Base-by-base conservation (phyloP, 805 yeast species). In the Candida sithepensis region DNA sequence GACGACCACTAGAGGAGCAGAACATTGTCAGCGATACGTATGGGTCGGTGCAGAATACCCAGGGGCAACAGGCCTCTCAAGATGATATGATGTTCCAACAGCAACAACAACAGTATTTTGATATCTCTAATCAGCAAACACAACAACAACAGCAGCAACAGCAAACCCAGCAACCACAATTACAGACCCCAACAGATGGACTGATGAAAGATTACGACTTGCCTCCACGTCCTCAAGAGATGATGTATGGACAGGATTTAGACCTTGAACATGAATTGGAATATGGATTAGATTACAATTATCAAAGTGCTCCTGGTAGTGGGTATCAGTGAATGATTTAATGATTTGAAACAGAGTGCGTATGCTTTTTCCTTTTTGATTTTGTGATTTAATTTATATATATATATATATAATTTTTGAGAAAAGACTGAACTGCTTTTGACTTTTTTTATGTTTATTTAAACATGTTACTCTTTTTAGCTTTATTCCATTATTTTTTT, bases 261-360 rank as follows among this genome's bases (percentile, higher is more conserved):
- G 84, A 79, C 45, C 61, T 84, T 39, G 90, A 84, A 54, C 78
- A 74, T 51, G 90, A 84, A 52, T 61, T 84, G 56, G 88, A 82
- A 52, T 84, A 74, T 61, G 89, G 89, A 2, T 62, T 84, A 39
- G 89, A 84, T 39, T 73, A 68, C 46, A 52, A 51, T 34, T 56
- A 48, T 37, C 56, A 53, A 16, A 41, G 39, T 32, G 16, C 6
- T 20, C 21, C 38, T 34, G 38, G 38, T 34, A 18, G 21, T 34
- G 19, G 21, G 19, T 34, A 34, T 16, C 38, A 26, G 39, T 28
- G 20, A 23, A 14, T 45, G 14, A 44, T 26, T 9, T 13, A 38
- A 18, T 21, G 33, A 30, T 39, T 4, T 14, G 21, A 39, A n/a
- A n/a, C 34, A 30, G 33, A 16, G 18, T 14, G 16, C 10, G 19